phyloP scores from a whole-genome alignment of 2,329 filamentous ascomycete species.

The Orbilia ellipsospora region DNA sequence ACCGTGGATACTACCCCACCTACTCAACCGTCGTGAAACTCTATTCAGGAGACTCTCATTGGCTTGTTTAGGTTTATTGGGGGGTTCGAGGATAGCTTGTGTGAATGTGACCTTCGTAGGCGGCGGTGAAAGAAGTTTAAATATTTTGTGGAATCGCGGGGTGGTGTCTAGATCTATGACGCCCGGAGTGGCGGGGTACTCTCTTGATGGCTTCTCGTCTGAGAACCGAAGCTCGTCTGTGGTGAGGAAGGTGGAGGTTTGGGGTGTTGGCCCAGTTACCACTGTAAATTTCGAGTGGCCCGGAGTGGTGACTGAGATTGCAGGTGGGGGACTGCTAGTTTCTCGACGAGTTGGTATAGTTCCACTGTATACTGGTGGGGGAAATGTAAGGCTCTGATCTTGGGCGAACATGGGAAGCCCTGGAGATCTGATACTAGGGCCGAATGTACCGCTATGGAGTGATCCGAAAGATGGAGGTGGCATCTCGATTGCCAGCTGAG shows the following conservation, averaged over 20 bases:
- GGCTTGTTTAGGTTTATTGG: conserved; percentile 3
- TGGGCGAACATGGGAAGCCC: neutral
- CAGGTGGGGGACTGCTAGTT: neutral
- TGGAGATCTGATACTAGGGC: neutral
- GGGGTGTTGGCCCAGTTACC: conserved; percentile 1
- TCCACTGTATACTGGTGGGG: conserved; percentile 3
- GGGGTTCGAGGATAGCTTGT: conserved; percentile 23
- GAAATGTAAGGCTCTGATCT: neutral
- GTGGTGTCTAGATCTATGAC: conserved; percentile 44
- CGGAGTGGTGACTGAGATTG: conserved; percentile 23
- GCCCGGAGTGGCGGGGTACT: conserved; percentile 2
- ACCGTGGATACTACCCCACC: conserved; percentile 21
- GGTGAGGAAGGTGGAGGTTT: conserved; percentile 30
- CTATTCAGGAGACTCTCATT: conserved; percentile 8
- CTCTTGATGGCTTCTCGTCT: conserved; percentile 24
- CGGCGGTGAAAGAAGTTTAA: conserved; percentile 37
- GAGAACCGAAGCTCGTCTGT: conserved; percentile 17
- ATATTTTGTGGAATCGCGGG: conserved; percentile 41
- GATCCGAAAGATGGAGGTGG: conserved; percentile 3
- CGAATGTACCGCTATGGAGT: neutral
- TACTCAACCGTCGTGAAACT: conserved; percentile 36
- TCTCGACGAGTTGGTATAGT: neutral
- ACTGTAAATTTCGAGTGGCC: conserved; percentile 13
- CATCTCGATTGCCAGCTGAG: conserved; percentile 2
- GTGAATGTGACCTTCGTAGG: conserved; percentile 47